Base-by-base conservation (phyloP, 2,329 filamentous ascomycete genomes). In the Rhinocladiella similis region DNA sequence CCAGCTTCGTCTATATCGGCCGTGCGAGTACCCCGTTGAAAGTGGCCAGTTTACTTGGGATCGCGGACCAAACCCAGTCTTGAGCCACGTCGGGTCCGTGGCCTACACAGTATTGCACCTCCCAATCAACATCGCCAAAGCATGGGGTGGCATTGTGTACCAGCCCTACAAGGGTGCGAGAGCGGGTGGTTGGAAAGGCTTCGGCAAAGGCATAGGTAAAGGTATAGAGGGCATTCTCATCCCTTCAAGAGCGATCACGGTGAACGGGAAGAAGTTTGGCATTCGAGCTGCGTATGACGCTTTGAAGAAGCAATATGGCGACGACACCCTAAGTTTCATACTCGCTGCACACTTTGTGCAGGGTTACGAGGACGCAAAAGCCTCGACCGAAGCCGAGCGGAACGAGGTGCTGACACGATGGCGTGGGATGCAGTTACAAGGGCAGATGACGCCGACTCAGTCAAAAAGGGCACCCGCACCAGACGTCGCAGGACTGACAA, bases 71-170 rank as follows among this genome's bases (percentile, higher is more conserved):
- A 91, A 50, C 90, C 90, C 0, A 84, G 82, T 66, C 89, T 90
- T 90, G 0, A 82, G 94, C 18, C 85, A 87, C 9, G 90, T 89
- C 14, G 88, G 85, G 14, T 85, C 90, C 0, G 83, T 84, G 41
- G 89, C 91, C 0, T 63, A 73, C 96, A 1, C 75, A 94, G 14
- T 88, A 87, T 5, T 92, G 91, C 19, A 78, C 92, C 47, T 85
- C 86, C 38, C 87, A 82, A 35, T 86, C 16, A 77, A 73, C 12
- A 73, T 73, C 1, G 74, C 75, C 10, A 73, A 76, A 43, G 76
- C 78, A 57, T 71, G 79, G 39, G 59, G 72, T 0, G 77, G 76
- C 1, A 61, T 80, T 1, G 70, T 76, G 45, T 70, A 65, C 18
- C 74, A 78, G 46, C 77, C 77, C 0, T 70, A 71, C 33, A 68